Evolutionary conservation across 2,329 filamentous ascomycete species (phyloP), one percentile per base, ranked within the genome.

Genomic region (Keithomyces neogunnii): DNA sequence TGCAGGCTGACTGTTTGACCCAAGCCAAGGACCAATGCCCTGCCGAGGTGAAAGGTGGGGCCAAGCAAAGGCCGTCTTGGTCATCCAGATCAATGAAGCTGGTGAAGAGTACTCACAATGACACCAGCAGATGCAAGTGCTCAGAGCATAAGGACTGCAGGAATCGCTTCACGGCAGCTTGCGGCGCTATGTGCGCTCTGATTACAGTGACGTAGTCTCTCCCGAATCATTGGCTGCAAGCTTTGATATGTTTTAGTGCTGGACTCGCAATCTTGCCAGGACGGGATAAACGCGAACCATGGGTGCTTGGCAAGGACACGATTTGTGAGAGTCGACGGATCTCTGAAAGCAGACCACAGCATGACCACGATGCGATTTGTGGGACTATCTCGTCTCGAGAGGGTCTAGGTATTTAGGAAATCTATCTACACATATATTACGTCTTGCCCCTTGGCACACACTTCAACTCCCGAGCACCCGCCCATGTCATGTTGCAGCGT

Each of bases 161-260:
- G 19, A 19, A 19, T 19, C 19, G 19, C 19, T 19, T 19, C 19
- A 19, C 19, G 19, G 19, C 19, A 19, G 5, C 40, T 44, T 9
- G 4, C 40, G 30, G 28, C n/a, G 36, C 11, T 9, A 46, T 52
- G 50, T 46, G 49, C 42, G 42, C 35, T 46, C 40, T 52, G 31
- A 29, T 26, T 52, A 33, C 50, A 49, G 46, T 52, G 19, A 19
- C 19, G 19, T 19, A 19, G 19, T 19, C 19, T 19, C 19, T 19
- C 19, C 19, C 19, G 19, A 19, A 19, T 19, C 19, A 19, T 19
- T 19, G 19, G 19, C 19, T 19, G 19, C 19, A 19, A 19, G 19
- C 19, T 19, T 19, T 19, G 19, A 19, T 19, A 19, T 19, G 19
- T 19, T 19, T 19, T 19, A 19, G 19, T 19, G 19, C 19, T 19